Conservation (phyloP, 2,329 filamentous ascomycete species). For the Aspergillus pseudonomiae region DNA sequence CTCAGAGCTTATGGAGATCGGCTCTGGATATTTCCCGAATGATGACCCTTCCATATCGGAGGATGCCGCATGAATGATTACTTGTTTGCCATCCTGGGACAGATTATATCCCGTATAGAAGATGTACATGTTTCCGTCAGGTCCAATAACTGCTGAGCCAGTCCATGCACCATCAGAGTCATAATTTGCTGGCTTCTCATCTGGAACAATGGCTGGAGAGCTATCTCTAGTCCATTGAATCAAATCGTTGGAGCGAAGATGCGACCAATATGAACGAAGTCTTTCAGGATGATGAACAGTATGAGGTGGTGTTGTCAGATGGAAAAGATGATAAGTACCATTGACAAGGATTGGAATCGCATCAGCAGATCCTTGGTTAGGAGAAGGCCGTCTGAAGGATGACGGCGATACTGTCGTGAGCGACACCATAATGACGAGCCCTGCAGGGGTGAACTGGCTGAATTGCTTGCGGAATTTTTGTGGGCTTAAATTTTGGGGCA, state of each 20-base stretch:
- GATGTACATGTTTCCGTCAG: conserved; percentile 1
- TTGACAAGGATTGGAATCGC: neutral
- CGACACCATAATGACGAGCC: neutral
- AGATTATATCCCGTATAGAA: conserved; percentile 2
- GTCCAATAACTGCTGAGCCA: neutral
- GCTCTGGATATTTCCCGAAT: neutral
- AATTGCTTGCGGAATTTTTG: neutral
- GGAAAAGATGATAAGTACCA: conserved; percentile 1
- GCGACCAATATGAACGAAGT: conserved; percentile 3
- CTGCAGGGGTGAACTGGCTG: neutral
- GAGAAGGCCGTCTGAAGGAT: neutral
- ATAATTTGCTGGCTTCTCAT: neutral
- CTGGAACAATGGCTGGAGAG: neutral
- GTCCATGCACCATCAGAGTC: neutral
- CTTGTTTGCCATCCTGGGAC: neutral
- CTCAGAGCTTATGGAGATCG: neutral
- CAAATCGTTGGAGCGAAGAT: neutral
- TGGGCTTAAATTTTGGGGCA: too few species aligned
- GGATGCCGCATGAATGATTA: neutral
- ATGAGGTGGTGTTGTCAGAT: neutral
- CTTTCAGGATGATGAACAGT: conserved; percentile 6
- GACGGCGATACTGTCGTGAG: neutral
- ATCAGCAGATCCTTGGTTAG: neutral
- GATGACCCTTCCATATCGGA: neutral
- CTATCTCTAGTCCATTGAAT: conserved; percentile 3